These are phyloP conservation scores for Microbotryum intermedium DNA, from an alignment of 1,284 basidiomycete species.

Conservation along the genomic window DNA sequence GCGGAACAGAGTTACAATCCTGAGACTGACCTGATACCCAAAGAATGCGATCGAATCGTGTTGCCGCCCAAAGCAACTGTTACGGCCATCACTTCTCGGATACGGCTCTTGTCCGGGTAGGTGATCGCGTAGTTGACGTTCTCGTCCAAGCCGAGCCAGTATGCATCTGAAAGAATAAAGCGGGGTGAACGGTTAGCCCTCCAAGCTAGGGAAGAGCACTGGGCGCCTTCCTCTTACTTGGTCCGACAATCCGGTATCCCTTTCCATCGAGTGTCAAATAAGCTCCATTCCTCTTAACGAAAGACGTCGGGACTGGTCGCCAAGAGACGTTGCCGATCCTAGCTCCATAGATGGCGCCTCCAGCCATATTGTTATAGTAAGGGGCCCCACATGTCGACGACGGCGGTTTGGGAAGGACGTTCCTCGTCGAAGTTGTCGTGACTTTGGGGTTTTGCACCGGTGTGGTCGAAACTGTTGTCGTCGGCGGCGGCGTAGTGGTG, in stretches of 20 bases:
- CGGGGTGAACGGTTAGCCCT: background rate
- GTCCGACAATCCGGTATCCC: constrained; percentile 22
- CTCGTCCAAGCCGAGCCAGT: constrained; percentile 35
- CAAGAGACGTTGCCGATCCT: constrained; percentile 8
- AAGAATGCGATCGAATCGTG: constrained; percentile 38
- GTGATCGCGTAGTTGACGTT: constrained; percentile 33
- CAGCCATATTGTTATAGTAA: constrained; percentile 13
- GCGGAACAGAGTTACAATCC: no score
- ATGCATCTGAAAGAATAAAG: constrained; percentile 24
- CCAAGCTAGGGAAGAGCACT: no score
- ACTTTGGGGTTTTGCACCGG: background rate
- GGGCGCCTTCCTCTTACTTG: constrained; percentile 15
- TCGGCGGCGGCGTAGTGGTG: background rate
- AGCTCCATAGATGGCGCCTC: constrained; percentile 21
- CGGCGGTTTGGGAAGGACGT: constrained; percentile 9
- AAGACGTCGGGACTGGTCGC: constrained; percentile 17
- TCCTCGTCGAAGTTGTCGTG: background rate
- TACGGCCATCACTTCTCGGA: constrained; percentile 36
- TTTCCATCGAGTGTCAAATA: constrained; percentile 23
- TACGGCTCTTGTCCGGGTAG: constrained; percentile 37
- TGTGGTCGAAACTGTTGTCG: background rate
- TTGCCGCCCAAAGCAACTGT: constrained; percentile 39
- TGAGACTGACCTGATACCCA: constrained; percentile 33
- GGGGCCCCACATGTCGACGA: constrained; percentile 7
- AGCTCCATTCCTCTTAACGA: constrained; percentile 14